Base-by-base conservation (phyloP, 2,329 filamentous ascomycete species). In the Verticillium albo-atrum region DNA sequence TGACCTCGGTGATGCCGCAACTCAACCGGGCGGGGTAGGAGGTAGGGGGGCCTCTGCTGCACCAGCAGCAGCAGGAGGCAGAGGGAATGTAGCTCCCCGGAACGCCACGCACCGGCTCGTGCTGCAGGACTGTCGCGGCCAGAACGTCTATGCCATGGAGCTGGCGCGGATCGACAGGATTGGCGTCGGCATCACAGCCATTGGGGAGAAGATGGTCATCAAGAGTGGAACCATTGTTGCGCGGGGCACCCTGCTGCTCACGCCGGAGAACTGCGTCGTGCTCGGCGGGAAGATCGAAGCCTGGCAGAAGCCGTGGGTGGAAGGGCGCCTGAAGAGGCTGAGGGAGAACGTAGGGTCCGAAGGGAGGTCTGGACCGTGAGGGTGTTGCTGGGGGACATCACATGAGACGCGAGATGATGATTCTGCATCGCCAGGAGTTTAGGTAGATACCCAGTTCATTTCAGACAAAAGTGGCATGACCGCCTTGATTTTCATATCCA, bases 201-300 rank as follows among this genome's bases (percentile, higher is more conserved):
- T 98, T 62, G 95, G 95, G 2, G 83, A 88, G 65, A 99, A 99
- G 76, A 68, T 97, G 26, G 67, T 97, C 47, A 73, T 99, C 55
- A 86, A 79, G 64, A 80, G 86, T 63, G 81, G 84, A 5, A 80
- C 82, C 3, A 79, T 86, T 6, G 85, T 96, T 3, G 85, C 90
- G 5, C 82, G 94, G 59, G 95, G 92, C 0, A 83, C 90, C 55
- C 68, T 96, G n/a, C 75, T 98, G 73, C 77, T 99, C 23, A 88
- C 92, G 63, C 87, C 91, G 1, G 77, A 76, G 2, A 86, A 74
- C 59, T 88, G 86, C 58, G 81, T 84, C n/a, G 70, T 96, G 2
- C 74, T 97, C n/a, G 95, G 95, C 2, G 95, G 95, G 0, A 96
- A 91, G 75, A 83, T 98, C 52, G 92, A 97, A 58, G 79, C 78